Conservation (phyloP, 352 stramenopile species). For the Globisporangium acanthophoron region DNA sequence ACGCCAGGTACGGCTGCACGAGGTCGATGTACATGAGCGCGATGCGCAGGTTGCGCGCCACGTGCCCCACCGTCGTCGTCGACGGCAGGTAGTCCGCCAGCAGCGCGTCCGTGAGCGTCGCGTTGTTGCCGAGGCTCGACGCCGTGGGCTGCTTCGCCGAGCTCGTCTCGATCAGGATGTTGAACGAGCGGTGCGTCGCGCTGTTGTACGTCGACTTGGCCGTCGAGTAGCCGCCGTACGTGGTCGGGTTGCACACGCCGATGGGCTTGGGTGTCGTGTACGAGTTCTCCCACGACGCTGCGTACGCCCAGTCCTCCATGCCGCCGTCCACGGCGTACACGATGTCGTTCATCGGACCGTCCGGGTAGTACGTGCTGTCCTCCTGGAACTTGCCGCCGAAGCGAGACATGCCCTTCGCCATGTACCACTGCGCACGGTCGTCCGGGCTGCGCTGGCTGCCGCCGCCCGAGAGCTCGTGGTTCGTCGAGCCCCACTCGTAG, state of each 20-base stretch:
- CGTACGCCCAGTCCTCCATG: slow-evolving; percentile 97
- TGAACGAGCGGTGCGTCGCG: slow-evolving; percentile 88
- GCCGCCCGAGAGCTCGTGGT: slow-evolving; percentile 50
- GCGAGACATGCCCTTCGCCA: slow-evolving; percentile 49
- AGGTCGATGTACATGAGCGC: slow-evolving; percentile 90
- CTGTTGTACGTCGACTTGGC: slow-evolving; percentile 90
- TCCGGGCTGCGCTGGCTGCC: slow-evolving; percentile 50
- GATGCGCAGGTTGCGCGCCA: slow-evolving; percentile 91
- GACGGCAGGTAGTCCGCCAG: slow-evolving; percentile 39
- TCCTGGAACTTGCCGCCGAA: slow-evolving; percentile 69
- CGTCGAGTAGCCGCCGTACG: slow-evolving; percentile 79
- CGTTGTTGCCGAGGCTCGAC: slow-evolving; percentile 60
- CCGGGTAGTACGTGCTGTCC: slow-evolving; percentile 49
- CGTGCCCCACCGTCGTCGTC: slow-evolving; percentile 77
- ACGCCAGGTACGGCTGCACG: slow-evolving; percentile 89
- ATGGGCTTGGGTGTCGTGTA: slow-evolving; percentile 41
- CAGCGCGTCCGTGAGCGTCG: slow-evolving; percentile 35
- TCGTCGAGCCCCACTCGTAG: slow-evolving; percentile 95
- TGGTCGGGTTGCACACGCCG: slow-evolving; percentile 72
- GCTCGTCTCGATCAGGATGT: slow-evolving; percentile 93
- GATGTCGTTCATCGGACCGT: slow-evolving; percentile 90
- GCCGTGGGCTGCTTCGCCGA: slow-evolving; percentile 76
- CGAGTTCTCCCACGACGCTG: slow-evolving; percentile 71
- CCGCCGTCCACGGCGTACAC: slow-evolving; percentile 94
- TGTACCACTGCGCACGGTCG: slow-evolving; percentile 40